A percentile compares a stretch with the other conserved stretches of the same genome.
Conservation (phyloP, 352 stramenopile genomes). For the Elongisporangium anandrum region DNA sequence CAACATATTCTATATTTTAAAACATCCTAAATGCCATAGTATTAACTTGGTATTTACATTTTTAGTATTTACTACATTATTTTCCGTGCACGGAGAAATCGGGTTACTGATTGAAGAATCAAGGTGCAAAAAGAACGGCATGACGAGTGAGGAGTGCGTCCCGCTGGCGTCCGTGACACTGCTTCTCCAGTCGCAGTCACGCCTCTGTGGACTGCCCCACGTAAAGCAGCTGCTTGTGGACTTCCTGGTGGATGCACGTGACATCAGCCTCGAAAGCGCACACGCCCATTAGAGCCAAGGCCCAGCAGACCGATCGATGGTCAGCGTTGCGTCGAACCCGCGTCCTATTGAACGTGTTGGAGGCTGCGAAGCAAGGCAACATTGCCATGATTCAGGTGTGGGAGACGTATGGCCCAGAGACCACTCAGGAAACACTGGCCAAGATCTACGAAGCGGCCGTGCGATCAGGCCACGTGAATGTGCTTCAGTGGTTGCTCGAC, state of each 20-base stretch:
- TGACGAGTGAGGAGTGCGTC: no score
- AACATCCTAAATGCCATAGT: no score
- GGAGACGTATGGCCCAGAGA: not conserved
- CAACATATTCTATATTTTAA: no score
- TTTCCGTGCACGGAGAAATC: no score
- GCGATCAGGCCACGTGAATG: constrained; percentile 26
- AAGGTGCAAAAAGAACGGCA: no score
- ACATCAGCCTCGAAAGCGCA: not conserved
- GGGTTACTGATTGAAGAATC: no score
- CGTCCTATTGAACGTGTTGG: not conserved
- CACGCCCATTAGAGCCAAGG: not conserved
- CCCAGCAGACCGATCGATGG: not conserved
- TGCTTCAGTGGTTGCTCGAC: constrained; percentile 36
- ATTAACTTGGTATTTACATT: no score
- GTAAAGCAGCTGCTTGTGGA: not conserved
- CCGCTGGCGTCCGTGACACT: not conserved
- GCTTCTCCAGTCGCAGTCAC: not conserved
- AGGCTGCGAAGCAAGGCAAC: not conserved
- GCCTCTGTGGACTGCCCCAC: not conserved
- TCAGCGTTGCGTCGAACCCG: not conserved
- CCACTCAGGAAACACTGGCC: not conserved
- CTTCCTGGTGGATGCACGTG: not conserved
- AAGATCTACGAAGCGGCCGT: constrained; percentile 9
- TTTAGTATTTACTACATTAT: no score
- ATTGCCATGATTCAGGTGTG: not conserved